Evolutionary conservation across 169 alveolate species (phyloP), one percentile per base, ranked within the genome.

Genomic region (Cryptosporidium muris): DNA sequence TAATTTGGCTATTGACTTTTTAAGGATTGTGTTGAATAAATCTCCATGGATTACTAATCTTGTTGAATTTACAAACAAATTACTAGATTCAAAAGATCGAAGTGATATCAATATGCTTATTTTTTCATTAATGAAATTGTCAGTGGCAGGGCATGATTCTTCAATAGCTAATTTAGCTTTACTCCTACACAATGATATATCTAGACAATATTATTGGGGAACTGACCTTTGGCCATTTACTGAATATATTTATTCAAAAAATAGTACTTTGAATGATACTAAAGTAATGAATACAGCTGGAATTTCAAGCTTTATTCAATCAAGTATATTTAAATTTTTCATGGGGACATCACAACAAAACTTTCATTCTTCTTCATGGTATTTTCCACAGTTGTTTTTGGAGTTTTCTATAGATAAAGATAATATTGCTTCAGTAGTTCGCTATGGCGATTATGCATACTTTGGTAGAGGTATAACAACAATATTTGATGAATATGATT

Each of bases 381-480:
- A 74, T 60, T 34, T 74, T 16, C 85, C 85, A 6, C 85, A 74
- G 48, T 58, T 74, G 67, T 60, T 74, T 14, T 34, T 74, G 16
- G 85, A 74, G 42, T 14, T 74, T 7, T 56, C 74, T 8, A 74
- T 74, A 4, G 54, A 56, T 45, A 74, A 58, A 25, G 74, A 74
- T 9, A 74, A 74, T 6, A 42, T 74, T 11, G 85, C 54, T 12
- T 74, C 85, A 9, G 25, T 74, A 9, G 16, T 74, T 7, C 40
- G 49, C 9, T 74, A 74, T 60, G 85, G 85, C 9, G 85, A 74
- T 4, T 56, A 58, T 51, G 54, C 51, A 34, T 74, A 74, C 36
- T 74, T 58, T 8, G 66, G 74, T 16, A 74, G 36, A 38, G 85
- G 85, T 34, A 54, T 49, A 0, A 68, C 14, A 38, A 58, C 60